Percentiles rank a stretch among this genome's conserved stretches.
phyloP scores from a whole-genome alignment of 371 early-diverging fungal species.

The Thermomucor indicae-seudaticae region DNA sequence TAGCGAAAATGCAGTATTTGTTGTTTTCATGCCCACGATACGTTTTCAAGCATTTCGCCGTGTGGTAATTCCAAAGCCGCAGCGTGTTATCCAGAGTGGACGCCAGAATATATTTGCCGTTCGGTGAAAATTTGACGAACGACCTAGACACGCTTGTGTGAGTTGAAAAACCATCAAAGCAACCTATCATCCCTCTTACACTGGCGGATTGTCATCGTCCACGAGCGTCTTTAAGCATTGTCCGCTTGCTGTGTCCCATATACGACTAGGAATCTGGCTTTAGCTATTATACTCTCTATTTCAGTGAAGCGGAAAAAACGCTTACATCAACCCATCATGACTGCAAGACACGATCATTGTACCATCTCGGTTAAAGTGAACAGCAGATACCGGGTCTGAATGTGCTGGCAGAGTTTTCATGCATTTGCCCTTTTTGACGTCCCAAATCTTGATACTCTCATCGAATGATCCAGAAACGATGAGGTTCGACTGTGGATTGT shows the following conservation, averaged over 20 bases:
- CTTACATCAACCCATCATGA: constrained; percentile 93
- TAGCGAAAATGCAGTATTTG: constrained; percentile 89
- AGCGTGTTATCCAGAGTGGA: constrained; percentile 91
- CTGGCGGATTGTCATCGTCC: constrained; percentile 92
- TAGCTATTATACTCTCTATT: neutral
- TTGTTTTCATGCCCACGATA: constrained; percentile 90
- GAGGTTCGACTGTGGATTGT: constrained; percentile 88
- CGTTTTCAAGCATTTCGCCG: constrained; percentile 91
- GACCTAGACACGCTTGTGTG: constrained; percentile 53
- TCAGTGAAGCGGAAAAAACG: neutral
- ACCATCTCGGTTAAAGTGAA: constrained; percentile 96
- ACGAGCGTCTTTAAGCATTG: constrained; percentile 95
- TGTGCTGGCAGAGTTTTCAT: constrained; percentile 91
- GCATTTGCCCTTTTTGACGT: constrained; percentile 87
- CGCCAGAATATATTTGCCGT: constrained; percentile 96
- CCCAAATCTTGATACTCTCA: constrained; percentile 94
- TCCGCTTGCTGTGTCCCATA: constrained; percentile 96
- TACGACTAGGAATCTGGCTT: constrained; percentile 57
- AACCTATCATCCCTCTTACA: constrained; percentile 52
- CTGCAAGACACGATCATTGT: constrained; percentile 94
- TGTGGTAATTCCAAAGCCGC: constrained; percentile 92
- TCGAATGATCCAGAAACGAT: constrained; percentile 98
- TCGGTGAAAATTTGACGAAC: constrained; percentile 96
- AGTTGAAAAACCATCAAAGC: neutral
- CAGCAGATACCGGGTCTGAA: constrained; percentile 94